These are phyloP conservation scores for Gliomastix tumulicola DNA, from an alignment of 2,329 filamentous ascomycete genomes.

Conservation along the genomic window DNA sequence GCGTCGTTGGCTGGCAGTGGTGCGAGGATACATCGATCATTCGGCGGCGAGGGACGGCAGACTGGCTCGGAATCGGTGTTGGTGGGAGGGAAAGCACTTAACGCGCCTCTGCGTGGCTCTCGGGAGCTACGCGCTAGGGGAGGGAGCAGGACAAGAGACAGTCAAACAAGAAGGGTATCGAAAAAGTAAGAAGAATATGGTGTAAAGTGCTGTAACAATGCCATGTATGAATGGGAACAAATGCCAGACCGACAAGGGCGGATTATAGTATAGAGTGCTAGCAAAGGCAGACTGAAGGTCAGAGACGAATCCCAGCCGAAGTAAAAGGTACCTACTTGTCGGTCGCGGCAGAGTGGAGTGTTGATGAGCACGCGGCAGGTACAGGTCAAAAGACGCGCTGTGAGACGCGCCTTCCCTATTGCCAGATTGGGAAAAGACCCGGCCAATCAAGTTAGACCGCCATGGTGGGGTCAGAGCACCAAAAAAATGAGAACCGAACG, in stretches of 20 bases:
- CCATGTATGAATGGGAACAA: slow-evolving; percentile 1
- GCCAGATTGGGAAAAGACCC: slow-evolving; percentile 1
- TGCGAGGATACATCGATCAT: slow-evolving; percentile 5
- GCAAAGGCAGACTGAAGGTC: neutral
- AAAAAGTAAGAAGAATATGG: no score
- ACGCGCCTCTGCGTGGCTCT: no score
- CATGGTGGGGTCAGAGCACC: no score
- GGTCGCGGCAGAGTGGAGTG: no score
- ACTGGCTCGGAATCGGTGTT: no score
- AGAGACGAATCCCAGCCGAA: neutral
- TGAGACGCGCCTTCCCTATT: slow-evolving; percentile 3
- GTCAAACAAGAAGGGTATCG: no score
- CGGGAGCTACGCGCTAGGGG: no score
- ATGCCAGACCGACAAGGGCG: neutral
- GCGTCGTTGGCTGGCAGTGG: slow-evolving; percentile 14
- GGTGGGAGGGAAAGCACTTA: neutral
- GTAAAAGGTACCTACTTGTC: neutral
- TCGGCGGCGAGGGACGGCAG: neutral
- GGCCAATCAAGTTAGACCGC: no score
- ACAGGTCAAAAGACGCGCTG: neutral
- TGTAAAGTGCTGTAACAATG: no score
- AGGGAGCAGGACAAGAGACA: no score
- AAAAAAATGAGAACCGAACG: no score
- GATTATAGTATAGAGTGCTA: neutral
- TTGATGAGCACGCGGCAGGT: neutral